Evolutionary conservation across 2,329 filamentous ascomycete genomes (phyloP).

Genomic region (Pseudogymnoascus sp.): DNA sequence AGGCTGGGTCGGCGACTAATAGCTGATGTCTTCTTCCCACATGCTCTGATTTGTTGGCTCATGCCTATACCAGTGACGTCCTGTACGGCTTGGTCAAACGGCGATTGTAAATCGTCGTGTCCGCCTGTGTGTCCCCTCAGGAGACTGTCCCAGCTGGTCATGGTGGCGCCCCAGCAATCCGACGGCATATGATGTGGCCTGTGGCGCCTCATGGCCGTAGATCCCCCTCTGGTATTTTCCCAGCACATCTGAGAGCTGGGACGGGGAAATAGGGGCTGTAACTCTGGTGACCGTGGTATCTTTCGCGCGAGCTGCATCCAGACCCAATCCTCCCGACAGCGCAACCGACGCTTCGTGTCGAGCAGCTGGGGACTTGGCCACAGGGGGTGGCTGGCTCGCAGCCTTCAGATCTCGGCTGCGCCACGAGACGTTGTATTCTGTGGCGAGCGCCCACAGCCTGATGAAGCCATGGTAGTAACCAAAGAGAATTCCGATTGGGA

Average conservation of each 20-base stretch:
- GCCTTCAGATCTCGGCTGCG: background rate
- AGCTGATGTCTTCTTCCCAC: too few relatives aligned
- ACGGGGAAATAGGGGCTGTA: too few relatives aligned
- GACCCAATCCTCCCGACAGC: background rate
- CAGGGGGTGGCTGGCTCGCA: background rate
- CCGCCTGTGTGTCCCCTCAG: background rate
- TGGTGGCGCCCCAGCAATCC: background rate
- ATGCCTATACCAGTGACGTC: too few relatives aligned
- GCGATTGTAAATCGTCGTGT: background rate
- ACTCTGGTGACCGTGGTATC: too few relatives aligned
- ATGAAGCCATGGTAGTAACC: background rate
- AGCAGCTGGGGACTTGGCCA: background rate
- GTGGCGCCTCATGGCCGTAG: background rate
- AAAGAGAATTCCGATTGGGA: background rate
- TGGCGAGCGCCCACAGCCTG: background rate
- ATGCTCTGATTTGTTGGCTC: too few relatives aligned
- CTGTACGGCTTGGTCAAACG: background rate
- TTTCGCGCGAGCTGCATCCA: background rate
- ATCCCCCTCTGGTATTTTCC: background rate
- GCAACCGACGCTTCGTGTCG: background rate
- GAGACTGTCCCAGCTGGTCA: background rate
- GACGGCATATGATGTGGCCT: background rate
- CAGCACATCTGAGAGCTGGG: background rate
- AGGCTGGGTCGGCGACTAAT: too few relatives aligned
- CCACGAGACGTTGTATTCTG: background rate